These are phyloP conservation scores for Tulasnella calospora DNA, from an alignment of 768 basidiomycete genomes.

Conservation along the genomic window DNA sequence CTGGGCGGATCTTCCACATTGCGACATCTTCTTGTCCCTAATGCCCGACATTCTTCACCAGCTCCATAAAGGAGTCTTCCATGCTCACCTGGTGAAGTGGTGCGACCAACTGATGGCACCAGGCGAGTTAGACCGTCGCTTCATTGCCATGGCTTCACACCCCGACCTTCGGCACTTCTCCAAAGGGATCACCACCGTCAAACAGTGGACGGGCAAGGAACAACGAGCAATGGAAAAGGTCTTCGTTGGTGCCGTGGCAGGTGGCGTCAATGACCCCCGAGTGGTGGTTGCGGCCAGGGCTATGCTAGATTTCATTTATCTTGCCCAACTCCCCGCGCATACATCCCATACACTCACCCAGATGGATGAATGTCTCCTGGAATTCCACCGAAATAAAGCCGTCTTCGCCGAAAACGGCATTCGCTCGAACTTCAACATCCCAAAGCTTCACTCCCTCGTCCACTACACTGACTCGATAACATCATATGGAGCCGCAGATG, in stretches of 20 bases:
- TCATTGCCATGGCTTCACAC: background rate
- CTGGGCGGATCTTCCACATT: background rate
- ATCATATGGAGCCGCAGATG: slow-evolving; percentile 36
- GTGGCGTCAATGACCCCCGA: background rate
- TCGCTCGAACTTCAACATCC: slow-evolving; percentile 41
- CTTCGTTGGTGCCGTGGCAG: slow-evolving; percentile 24
- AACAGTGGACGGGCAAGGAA: no score
- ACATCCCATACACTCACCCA: slow-evolving; percentile 33
- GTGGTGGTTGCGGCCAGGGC: slow-evolving; percentile 32
- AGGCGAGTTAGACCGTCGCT: slow-evolving; percentile 10
- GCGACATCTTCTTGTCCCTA: slow-evolving; percentile 13
- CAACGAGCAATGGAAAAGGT: no score
- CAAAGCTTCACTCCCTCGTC: slow-evolving; percentile 41
- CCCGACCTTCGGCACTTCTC: slow-evolving; percentile 6
- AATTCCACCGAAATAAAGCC: slow-evolving; percentile 41
- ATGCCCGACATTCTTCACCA: slow-evolving; percentile 22
- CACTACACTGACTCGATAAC: slow-evolving; percentile 39
- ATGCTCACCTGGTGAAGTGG: slow-evolving; percentile 18
- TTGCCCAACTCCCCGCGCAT: slow-evolving; percentile 39
- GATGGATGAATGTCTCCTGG: slow-evolving; percentile 33
- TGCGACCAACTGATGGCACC: slow-evolving; percentile 1
- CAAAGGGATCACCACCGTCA: slow-evolving; percentile 15
- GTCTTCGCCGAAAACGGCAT: slow-evolving; percentile 39
- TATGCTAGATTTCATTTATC: slow-evolving; percentile 41
- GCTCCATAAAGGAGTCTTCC: slow-evolving; percentile 24